These are phyloP conservation scores for Pestalotiopsis sp. DNA, from an alignment of 2,329 filamentous ascomycete genomes.

Conservation along the genomic window DNA sequence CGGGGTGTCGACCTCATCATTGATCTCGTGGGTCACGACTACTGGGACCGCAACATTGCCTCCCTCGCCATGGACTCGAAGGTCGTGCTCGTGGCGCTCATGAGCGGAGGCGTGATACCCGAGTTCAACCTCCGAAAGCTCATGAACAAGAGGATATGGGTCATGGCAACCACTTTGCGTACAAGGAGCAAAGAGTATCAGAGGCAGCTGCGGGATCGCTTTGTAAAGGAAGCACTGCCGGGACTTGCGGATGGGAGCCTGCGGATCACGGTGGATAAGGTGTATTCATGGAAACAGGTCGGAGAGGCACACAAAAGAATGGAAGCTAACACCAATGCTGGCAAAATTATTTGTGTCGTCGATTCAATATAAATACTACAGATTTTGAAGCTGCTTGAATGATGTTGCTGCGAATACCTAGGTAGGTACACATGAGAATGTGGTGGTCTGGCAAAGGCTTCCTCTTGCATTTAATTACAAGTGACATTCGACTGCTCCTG, in stretches of 20 bases:
- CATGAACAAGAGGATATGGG: constrained; percentile 11
- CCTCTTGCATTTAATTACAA: too few relatives aligned
- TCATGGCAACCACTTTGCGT: neutral
- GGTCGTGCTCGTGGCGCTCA: constrained; percentile 7
- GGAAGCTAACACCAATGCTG: constrained; percentile 6
- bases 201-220: neutral
- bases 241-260: neutral
- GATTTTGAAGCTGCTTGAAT: neutral
- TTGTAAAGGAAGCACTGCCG: neutral
- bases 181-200: constrained; percentile 9
- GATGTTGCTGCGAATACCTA: neutral
- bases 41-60: constrained; percentile 9
- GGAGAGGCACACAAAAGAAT: constrained; percentile 6
- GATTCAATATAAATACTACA: neutral
- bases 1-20: constrained; percentile 3
- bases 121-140: constrained; percentile 7
- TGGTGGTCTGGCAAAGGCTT: too few relatives aligned
- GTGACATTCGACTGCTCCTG: too few relatives aligned
- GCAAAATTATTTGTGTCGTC: constrained; percentile 7
- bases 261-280: constrained; percentile 7
- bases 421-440: neutral
- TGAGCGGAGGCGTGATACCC: constrained; percentile 6
- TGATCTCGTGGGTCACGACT: constrained; percentile 5
- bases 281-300: constrained; percentile 9
- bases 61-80: neutral